Conservation (phyloP, 2,329 filamentous ascomycete species). For the Pestalotiopsis sp. region DNA sequence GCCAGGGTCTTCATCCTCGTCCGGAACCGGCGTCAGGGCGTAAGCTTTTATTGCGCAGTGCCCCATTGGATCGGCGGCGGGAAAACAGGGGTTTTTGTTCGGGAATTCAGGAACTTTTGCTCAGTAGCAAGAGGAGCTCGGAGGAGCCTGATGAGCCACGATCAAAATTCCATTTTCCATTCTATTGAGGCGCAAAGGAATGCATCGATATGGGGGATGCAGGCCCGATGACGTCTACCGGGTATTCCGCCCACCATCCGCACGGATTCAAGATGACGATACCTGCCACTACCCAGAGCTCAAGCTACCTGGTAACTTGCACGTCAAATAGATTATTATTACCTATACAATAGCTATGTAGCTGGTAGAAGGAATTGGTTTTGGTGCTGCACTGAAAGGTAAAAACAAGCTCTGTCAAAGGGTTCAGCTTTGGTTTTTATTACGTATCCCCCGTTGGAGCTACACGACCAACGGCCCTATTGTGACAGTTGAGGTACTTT, state of each 20-base stretch:
- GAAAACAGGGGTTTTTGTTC: background rate
- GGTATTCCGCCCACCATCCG: background rate
- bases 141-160: background rate
- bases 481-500: background rate
- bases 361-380: background rate
- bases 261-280: background rate
- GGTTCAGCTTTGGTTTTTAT: background rate
- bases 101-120: background rate
- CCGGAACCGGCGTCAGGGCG: conserved; percentile 3
- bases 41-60: background rate
- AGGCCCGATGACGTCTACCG: background rate
- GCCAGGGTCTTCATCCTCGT: background rate
- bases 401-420: background rate
- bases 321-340: too few relatives aligned
- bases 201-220: background rate
- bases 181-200: background rate
- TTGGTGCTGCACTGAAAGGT: background rate
- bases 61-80: conserved; percentile 3
- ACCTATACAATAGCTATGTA: background rate
- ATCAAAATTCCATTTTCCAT: background rate
- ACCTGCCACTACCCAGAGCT: background rate
- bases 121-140: background rate
- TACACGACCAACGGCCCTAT: background rate
- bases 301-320: background rate
- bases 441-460: background rate